Base-by-base conservation (phyloP, 306 rosid species). In the Lathyrus aphaca region DNA sequence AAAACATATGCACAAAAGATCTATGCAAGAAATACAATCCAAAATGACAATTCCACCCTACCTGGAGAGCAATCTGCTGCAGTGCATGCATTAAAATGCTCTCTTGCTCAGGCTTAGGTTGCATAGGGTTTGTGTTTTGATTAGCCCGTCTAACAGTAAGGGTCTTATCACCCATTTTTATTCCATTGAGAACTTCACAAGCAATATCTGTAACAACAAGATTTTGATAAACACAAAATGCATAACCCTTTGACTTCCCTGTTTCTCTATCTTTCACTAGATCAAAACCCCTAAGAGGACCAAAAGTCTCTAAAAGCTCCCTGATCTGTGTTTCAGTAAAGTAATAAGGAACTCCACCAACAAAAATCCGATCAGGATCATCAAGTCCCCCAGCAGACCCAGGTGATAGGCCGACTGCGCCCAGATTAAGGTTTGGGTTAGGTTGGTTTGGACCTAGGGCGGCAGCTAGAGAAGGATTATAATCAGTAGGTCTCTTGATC, bases 311-410 rank as follows among this genome's bases (percentile, higher is more conserved):
- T 23, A 94, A 82, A 74, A 94, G 85, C 85, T 94, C 99, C 67
- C 95, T 84, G 75, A 94, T 90, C 82, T 94, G 99, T 43, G 87
- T 88, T 82, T 94, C 99, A 0, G 97, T 94, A 55, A 94, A 94
- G 87, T 94, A 94, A 69, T 94, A 94, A 40, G 99, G 99, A 45
- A 94, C 89, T 44, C 99, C 99, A 43, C 99, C 99, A 16, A 94
- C 99, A 87, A 94, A 94, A 75, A 94, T 89, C 56, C 99, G 99
- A 78, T 94, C 99, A 74, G 99, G 99, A 27, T 97, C 99, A 85
- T 94, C 99, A 18, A 94, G 96, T 64, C 99, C 99, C 64, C 99
- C 99, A 66, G 99, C 97, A 18, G 99, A 94, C 42, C 99, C 99
- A n/a, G 99, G 97, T 18, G 94, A 84, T 74, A 94, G 82, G 64